These are phyloP conservation scores for Glebionis coronaria DNA, from an alignment of 129 eudicot genomes.

Conservation along the genomic window DNA sequence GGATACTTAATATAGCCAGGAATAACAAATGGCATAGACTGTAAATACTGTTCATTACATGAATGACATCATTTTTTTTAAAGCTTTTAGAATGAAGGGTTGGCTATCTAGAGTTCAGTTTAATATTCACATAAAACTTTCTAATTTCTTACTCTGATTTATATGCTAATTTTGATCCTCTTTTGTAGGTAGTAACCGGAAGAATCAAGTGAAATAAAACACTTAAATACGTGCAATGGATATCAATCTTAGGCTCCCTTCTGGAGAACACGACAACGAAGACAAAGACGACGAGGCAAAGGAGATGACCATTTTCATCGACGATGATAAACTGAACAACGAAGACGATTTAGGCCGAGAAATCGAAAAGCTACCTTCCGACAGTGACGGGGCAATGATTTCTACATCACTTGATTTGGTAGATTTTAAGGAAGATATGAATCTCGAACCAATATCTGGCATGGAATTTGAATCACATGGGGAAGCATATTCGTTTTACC, in stretches of 20 bases:
- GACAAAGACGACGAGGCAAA: constrained; percentile 54
- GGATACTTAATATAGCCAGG: too few species aligned
- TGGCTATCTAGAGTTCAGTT: background rate
- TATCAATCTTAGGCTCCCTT: constrained; percentile 90
- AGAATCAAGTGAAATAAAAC: constrained; percentile 8
- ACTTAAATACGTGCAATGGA: constrained; percentile 51
- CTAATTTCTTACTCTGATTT: background rate
- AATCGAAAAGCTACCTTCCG: constrained; percentile 20
- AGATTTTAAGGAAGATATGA: constrained; percentile 59
- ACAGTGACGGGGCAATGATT: constrained; percentile 38
- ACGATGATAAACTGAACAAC: constrained; percentile 49
- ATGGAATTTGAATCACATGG: constrained; percentile 96
- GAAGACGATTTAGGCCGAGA: constrained; percentile 46
- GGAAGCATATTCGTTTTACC: constrained; percentile 89
- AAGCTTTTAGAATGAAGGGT: background rate
- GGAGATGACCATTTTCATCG: constrained; percentile 45
- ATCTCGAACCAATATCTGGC: constrained; percentile 85
- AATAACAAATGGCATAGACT: too few species aligned
- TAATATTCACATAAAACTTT: background rate
- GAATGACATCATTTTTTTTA: too few species aligned
- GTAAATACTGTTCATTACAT: too few species aligned
- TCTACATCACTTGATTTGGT: constrained; percentile 44
- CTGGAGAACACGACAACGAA: constrained; percentile 78
- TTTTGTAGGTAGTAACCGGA: constrained; percentile 31
- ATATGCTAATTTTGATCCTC: constrained; percentile 10